These are phyloP conservation scores for Mycena vitilis DNA, from an alignment of 768 basidiomycete genomes.

Conservation along the genomic window DNA sequence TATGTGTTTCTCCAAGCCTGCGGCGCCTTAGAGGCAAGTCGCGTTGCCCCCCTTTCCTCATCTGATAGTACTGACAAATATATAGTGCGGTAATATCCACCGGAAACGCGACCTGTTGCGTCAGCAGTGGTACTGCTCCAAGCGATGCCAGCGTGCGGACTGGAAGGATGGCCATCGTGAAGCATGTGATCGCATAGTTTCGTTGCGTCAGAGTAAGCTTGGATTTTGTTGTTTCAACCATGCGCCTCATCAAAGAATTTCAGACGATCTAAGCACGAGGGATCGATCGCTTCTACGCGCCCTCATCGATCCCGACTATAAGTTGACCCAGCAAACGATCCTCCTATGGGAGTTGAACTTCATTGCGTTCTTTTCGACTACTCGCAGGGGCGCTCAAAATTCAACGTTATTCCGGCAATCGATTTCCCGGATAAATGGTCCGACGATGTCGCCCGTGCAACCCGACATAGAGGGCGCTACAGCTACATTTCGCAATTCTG, in stretches of 20 bases:
- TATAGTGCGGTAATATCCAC: neutral
- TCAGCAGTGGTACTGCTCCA: neutral
- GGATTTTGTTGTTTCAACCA: no score
- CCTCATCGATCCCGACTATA: neutral
- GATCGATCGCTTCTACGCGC: constrained; percentile 8
- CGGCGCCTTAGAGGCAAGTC: neutral
- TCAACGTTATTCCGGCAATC: neutral
- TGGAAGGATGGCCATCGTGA: constrained; percentile 2
- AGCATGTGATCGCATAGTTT: neutral
- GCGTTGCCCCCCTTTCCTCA: neutral
- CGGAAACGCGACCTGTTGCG: constrained; percentile 2
- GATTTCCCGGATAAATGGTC: neutral
- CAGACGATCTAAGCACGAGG: neutral
- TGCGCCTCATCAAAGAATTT: no score
- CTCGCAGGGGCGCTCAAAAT: neutral
- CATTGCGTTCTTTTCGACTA: neutral
- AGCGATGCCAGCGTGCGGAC: neutral
- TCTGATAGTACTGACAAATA: neutral
- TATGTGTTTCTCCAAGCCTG: constrained; percentile 6
- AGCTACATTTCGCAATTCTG: neutral
- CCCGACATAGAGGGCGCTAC: neutral
- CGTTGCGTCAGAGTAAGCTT: neutral
- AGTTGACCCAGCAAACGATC: neutral
- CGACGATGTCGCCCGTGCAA: neutral
- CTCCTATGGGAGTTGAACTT: neutral